Base-by-base conservation (phyloP, 2,329 filamentous ascomycete species). In the Cladophialophora carrionii region DNA sequence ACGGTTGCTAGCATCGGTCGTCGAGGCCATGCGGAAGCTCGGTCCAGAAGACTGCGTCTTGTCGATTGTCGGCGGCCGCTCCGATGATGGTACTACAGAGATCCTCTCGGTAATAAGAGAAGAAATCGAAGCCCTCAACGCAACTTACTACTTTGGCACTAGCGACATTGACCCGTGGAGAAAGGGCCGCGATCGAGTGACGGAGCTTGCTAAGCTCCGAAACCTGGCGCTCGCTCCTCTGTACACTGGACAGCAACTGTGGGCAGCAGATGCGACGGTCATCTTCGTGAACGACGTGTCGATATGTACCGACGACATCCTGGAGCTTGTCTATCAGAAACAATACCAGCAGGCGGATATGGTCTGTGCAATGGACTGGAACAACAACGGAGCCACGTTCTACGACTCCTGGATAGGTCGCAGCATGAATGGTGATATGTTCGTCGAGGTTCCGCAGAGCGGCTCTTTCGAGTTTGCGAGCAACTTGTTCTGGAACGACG, bases 281-380 rank as follows among this genome's bases (percentile, higher is more conserved):
- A 59, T 85, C 14, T 86, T 86, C 67, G 71, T 86, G 51, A 85
- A 86, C 72, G 83, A 86, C 67, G 81, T 87, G 4, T 80, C 82
- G 1, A 73, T 77, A 5, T 86, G 84, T 63, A 62, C 68, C 1
- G 83, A 87, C 37, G 85, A 88, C 66, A 79, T 88, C 17, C 76
- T 88, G 2, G 85, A 87, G 72, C 76, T 87, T 1, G 68, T 81
- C 0, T 78, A 83, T 68, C 84, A 87, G 72, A 80, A 77, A 22
- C 69, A 64, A 4, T 68, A 67, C 2, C 82, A 83, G 49, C 73
- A 72, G 2, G 85, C 84, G 8, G 80, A 84, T 70, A 85, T 86
- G 81, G 81, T 80, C 0, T 88, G 85, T 70, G 83, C 78, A 6
- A 82, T 88, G 79, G 85, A 88, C 72, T 88, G 85, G 84, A 80